A percentile compares a stretch with the other conserved stretches of the same genome.
These are phyloP conservation scores for Fusarium sp. DNA, from an alignment of 2,329 filamentous ascomycete species.

Conservation along the genomic window DNA sequence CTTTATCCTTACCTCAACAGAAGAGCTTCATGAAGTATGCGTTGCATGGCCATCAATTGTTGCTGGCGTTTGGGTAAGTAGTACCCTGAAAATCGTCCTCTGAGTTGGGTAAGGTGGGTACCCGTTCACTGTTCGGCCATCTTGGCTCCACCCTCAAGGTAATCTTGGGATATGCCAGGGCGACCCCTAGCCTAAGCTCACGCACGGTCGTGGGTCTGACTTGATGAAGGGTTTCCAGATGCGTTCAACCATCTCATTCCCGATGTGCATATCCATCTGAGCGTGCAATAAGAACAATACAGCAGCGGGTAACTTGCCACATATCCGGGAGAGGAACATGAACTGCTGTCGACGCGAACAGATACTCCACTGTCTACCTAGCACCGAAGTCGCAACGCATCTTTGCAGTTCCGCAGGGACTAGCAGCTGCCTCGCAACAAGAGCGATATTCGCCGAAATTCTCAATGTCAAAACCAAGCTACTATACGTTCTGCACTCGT, in stretches of 20 bases:
- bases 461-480: not conserved
- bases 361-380: slow-evolving; percentile 16
- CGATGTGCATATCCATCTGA: slow-evolving; percentile 25
- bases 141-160: slow-evolving; percentile 40
- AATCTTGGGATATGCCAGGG: slow-evolving; percentile 38
- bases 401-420: slow-evolving; percentile 1
- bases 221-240: slow-evolving; percentile 40
- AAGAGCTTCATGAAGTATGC: not conserved
- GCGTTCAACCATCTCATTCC: slow-evolving; percentile 28
- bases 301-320: slow-evolving; percentile 21
- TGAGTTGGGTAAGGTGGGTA: slow-evolving; percentile 37
- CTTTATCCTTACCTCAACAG: slow-evolving; percentile 14
- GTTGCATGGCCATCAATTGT: not conserved
- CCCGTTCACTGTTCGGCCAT: slow-evolving; percentile 29
- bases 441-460: not conserved
- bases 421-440: not conserved
- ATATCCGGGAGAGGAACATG: slow-evolving; percentile 8
- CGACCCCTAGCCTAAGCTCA: slow-evolving; percentile 35
- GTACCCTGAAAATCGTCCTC: slow-evolving; percentile 35
- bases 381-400: slow-evolving; percentile 32
- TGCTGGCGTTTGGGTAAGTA: slow-evolving; percentile 21
- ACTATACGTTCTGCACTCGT: not conserved
- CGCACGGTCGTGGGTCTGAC: slow-evolving; percentile 38
- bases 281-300: slow-evolving; percentile 4
- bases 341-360: slow-evolving; percentile 14